Base-by-base conservation (phyloP, 1,139 yeast genomes). In the Cylindricascospora bacillispora region DNA sequence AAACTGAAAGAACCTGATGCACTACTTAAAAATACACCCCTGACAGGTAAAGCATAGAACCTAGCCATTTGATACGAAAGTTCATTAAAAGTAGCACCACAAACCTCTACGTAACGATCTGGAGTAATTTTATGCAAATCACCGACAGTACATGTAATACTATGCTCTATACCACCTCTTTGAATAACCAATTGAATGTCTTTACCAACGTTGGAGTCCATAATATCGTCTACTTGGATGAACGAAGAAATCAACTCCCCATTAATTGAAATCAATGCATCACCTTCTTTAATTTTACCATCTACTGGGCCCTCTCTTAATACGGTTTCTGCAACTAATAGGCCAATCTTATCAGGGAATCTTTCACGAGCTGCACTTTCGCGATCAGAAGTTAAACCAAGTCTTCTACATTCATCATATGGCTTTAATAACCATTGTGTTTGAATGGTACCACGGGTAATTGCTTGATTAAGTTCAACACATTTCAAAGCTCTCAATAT, bases 241-340 rank as follows among this genome's bases (percentile, higher is more conserved):
- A 83, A 83, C 6, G 82, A 70, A 3, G 82, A 64, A 24, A 85
- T 72, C 12, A 67, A 61, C 32, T 62, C 63, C 17, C 70, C 83
- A 45, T 83, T 74, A 22, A 85, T 70, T 3, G 92, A 70, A 13
- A 86, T 66, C 35, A 86, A 61, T 24, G 80, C 73, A 50, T 86
- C 97, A 34, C 95, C 95, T 59, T 83, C 95, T 46, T 75, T 71
- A 17, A 86, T 67, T 22, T 65, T 55, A 0, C 65, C 67, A 46
- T 78, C 81, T 1, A 86, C 86, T 2, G 95, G 95, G 1, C 95
- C 95, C 42, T 77, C 75, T 2, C 93, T 93, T 32, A 86, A 59
- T 1, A 85, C 73, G 7, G 83, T 67, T 37, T 81, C 85, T 1
- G 93, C 94, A 1, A 83, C 93, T 25, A 86, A 62, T 38, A 85